Base-by-base conservation (phyloP, 331 rosid genomes). In the Telfairia occidentalis region DNA sequence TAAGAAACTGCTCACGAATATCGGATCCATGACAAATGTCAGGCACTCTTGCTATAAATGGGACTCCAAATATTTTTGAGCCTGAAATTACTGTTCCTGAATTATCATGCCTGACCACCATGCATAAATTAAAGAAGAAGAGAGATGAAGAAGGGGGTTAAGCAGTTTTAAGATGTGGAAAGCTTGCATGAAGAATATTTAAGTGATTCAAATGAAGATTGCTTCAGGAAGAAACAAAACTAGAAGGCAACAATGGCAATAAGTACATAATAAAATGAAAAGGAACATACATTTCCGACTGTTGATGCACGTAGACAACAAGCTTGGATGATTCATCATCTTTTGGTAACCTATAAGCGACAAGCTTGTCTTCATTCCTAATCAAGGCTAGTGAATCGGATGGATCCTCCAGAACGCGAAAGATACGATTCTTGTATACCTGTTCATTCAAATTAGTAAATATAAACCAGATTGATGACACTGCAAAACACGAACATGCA, bases 321-420 rank as follows among this genome's bases (percentile, higher is more conserved):
- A 89, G 70, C 77, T 75, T 60, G 74, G 77, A 73, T 46, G 74
- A 67, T 76, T 83, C 89, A 57, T 26, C 61, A 75, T 81, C 77
- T 80, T 88, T 92, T 61, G 82, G 86, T 42, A 89, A 63, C 64
- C 93, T 91, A 75, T 92, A 92, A 49, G 96, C 97, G 0, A 87
- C 96, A 81, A 92, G 88, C 75, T 35, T 81, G 84, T 90, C 98
- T 45, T 77, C 89, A 80, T 89, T 92, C 83, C 96, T 87, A 53
- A 92, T 86, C 66, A 81, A 92, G 55, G 50, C 84, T 60, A 90
- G 76, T 7, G 69, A 82, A 76, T 85, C 90, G 72, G 84, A 81
- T 43, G 85, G 97, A 32, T 84, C 86, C 78, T 89, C 92, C 9
- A 66, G 80, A 63, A 71, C 10, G 23, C 85, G 85, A 78, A 77